Evolutionary conservation across 2,329 filamentous ascomycete species (phyloP).

Genomic region (Diaporthe sp.): DNA sequence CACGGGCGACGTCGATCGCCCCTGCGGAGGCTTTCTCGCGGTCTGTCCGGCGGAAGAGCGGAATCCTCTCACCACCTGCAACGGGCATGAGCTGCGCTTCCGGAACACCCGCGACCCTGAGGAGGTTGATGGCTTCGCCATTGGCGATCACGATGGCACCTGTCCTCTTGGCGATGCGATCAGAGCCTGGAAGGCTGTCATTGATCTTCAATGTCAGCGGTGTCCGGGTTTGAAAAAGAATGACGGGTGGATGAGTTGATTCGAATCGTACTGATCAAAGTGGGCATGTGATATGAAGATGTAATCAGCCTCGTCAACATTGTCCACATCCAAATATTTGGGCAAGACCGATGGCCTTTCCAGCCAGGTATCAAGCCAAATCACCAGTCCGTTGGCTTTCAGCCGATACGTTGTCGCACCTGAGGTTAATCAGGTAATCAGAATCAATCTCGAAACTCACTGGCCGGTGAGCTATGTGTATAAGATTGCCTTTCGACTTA

Average conservation of each 20-base stretch:
- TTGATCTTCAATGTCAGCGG: not conserved
- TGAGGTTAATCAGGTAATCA: not conserved
- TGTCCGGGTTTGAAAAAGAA: not conserved
- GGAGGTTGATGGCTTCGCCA: not conserved
- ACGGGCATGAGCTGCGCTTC: not conserved
- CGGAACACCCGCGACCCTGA: not conserved
- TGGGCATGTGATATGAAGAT: not conserved
- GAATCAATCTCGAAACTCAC: not conserved
- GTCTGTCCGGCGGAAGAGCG: not conserved
- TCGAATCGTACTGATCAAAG: not conserved
- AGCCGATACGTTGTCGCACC: not conserved
- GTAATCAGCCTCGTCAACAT: not conserved
- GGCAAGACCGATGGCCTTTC: not conserved
- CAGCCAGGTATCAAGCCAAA: not conserved
- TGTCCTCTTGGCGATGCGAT: not conserved
- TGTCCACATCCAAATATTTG: not conserved
- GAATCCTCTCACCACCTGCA: not conserved
- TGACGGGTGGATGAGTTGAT: not conserved
- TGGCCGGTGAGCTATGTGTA: fast-evolving
- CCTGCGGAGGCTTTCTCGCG: not conserved
- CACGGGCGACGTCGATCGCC: not conserved
- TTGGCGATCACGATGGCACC: not conserved
- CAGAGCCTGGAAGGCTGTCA: not conserved
- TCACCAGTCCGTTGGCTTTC: not conserved
- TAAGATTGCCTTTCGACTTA: not conserved